Percentiles rank a stretch among this genome's conserved stretches.
Conservation (phyloP, 2,329 filamentous ascomycete species). For the Penicillium oxalicum region DNA sequence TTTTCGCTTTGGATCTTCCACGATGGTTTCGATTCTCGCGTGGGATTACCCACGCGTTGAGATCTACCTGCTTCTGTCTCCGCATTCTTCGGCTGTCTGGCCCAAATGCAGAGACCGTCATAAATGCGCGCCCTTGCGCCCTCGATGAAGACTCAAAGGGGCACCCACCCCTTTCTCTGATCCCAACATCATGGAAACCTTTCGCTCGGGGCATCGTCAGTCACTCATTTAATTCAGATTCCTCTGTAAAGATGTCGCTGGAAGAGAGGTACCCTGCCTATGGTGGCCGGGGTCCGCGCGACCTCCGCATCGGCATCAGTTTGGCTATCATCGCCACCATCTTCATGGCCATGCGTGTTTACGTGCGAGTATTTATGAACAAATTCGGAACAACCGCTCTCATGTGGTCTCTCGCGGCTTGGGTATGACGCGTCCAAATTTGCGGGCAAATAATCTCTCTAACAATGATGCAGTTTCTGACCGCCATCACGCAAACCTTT, state of each 20-base stretch:
- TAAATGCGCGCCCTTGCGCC: constrained; percentile 1
- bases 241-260: constrained; percentile 9
- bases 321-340: constrained; percentile 15
- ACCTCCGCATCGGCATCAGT: constrained; percentile 14
- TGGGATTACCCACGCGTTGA: no score
- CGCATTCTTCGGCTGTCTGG: no score
- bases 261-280: constrained; percentile 17
- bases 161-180: not conserved
- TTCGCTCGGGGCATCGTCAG: constrained; percentile 5
- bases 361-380: constrained; percentile 17
- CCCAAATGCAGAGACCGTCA: not conserved
- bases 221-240: constrained; percentile 12
- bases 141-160: not conserved
- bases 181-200: constrained; percentile 3
- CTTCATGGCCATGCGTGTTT: constrained; percentile 16
- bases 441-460: not conserved
- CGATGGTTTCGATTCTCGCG: no score
- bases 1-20: not conserved
- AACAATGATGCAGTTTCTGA: constrained; percentile 10
- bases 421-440: constrained; percentile 6
- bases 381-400: constrained; percentile 19
- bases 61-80: no score
- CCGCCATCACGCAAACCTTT: constrained; percentile 15
- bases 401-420: constrained; percentile 16
- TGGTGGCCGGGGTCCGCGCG: constrained; percentile 15